Evolutionary conservation across 2,329 filamentous ascomycete genomes (phyloP), one percentile per base, ranked within the genome.

Genomic region (Chrysoporthe deuterocubensis): DNA sequence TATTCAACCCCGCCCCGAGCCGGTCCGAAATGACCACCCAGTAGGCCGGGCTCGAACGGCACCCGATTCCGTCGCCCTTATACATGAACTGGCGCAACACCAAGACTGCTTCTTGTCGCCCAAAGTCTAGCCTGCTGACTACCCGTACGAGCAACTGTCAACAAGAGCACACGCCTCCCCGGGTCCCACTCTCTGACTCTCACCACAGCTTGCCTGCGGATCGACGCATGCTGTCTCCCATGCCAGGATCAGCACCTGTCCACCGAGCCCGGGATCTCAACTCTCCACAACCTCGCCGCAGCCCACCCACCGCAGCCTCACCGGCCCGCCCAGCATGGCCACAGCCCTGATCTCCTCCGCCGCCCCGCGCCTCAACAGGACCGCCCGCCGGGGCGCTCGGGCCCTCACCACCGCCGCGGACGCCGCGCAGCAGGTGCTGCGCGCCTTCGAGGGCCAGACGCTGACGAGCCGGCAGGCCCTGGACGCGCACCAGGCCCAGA

Each of bases 401-500:
- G 58, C 65, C 18, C 42, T 67, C 14, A 60, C 62, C 48, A 73
- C 71, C 43, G 71, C 72, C 37, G 56, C 65, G 16, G 71, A 69
- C n/a, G 72, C 71, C 21, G 70, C 73, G 14, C 61, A 64, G 14
- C 71, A 75, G 56, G 72, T 83, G 1, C 70, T 77, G 8, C 72
- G 75, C 3, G 73, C 68, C 4, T 79, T 79, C 56, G 69, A 73
- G 11, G 68, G 72, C 42, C 75, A 74, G 44, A 72, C 75, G 0
- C 68, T 74, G 2, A 66, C 72, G 4, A 75, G 76, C 3, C 75
- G 71, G 5, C 88, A 91, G 72, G 67, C 82, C 3, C 78, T 91
- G 7, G 89, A 91, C 73, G 82, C 80, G 14, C 90, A 90, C 71
- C 89, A 91, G 73, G 78, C 91, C 0, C 87, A 89, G 68, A 87